Conservation (phyloP, 139 green algal genomes). For the Chlorella sp. region DNA sequence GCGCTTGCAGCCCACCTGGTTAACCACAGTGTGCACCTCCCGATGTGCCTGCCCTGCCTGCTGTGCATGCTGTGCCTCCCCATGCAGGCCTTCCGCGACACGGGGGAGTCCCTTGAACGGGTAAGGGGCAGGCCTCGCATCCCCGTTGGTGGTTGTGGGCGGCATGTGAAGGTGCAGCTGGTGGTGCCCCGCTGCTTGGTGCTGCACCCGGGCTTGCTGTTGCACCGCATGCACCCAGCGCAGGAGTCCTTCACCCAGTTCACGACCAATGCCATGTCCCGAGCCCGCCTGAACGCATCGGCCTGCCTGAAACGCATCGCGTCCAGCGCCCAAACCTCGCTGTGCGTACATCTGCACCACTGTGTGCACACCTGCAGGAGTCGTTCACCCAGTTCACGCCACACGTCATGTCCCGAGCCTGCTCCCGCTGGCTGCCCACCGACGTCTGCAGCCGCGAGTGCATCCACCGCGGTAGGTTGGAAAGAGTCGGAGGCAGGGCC, state of each 20-base stretch:
- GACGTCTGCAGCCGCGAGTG: constrained; percentile 60
- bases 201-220: too few species aligned
- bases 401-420: constrained; percentile 74
- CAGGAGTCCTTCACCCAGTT: neutral
- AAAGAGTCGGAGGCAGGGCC: too few species aligned
- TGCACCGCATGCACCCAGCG: too few species aligned
- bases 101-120: constrained; percentile 56
- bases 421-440: constrained; percentile 32
- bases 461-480: constrained; percentile 41
- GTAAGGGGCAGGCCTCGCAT: constrained; percentile 42
- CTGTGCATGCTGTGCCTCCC: constrained; percentile 64
- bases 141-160: too few species aligned
- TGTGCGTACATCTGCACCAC: too few species aligned
- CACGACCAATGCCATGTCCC: neutral
- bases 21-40: constrained; percentile 68
- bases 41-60: constrained; percentile 65
- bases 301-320: too few species aligned
- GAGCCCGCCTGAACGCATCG: too few species aligned
- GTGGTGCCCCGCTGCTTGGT: neutral
- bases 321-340: too few species aligned
- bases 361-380: neutral
- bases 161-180: too few species aligned
- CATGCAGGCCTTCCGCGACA: constrained; percentile 49
- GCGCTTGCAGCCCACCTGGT: too few species aligned
- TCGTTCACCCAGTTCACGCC: constrained; percentile 39